These are phyloP conservation scores for Arthrinium puccinioides DNA, from an alignment of 2,329 filamentous ascomycete species.

Conservation along the genomic window DNA sequence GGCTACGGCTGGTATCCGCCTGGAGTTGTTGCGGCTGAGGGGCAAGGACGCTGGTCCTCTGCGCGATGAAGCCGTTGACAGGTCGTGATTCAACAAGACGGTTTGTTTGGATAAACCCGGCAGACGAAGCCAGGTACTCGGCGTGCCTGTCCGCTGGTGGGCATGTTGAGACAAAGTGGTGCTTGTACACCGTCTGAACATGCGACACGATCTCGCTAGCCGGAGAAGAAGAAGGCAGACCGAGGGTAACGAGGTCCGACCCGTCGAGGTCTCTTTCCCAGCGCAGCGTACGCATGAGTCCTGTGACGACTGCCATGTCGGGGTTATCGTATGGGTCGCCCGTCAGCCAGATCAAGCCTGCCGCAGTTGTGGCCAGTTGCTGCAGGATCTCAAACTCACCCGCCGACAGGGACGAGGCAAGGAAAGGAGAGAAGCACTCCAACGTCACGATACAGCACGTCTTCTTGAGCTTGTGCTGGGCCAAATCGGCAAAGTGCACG, in stretches of 20 bases:
- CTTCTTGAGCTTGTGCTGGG: neutral
- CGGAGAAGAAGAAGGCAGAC: neutral
- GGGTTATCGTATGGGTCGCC: conserved; percentile 4
- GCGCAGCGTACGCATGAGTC: conserved; percentile 10
- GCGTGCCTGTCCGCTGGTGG: neutral
- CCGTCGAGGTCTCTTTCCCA: conserved; percentile 1
- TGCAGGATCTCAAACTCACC: conserved; percentile 4
- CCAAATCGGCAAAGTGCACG: neutral
- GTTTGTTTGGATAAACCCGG: neutral
- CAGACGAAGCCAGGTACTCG: neutral
- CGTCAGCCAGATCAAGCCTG: neutral
- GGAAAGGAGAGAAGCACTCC: neutral
- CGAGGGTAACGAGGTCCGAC: neutral
- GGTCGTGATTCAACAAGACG: neutral
- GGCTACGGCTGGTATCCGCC: neutral
- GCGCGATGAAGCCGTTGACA: conserved; percentile 7
- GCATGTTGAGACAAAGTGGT: neutral
- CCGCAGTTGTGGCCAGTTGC: conserved; percentile 5
- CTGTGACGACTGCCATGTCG: conserved; percentile 2
- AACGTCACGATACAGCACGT: neutral
- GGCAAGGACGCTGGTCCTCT: neutral
- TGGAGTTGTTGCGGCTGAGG: neutral
- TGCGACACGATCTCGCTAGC: neutral
- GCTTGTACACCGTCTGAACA: neutral
- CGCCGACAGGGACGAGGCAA: neutral